Evolutionary conservation across 2,329 filamentous ascomycete species (phyloP), one percentile per base, ranked within the genome.

Genomic region (Berkeleyomyces rouxiae): DNA sequence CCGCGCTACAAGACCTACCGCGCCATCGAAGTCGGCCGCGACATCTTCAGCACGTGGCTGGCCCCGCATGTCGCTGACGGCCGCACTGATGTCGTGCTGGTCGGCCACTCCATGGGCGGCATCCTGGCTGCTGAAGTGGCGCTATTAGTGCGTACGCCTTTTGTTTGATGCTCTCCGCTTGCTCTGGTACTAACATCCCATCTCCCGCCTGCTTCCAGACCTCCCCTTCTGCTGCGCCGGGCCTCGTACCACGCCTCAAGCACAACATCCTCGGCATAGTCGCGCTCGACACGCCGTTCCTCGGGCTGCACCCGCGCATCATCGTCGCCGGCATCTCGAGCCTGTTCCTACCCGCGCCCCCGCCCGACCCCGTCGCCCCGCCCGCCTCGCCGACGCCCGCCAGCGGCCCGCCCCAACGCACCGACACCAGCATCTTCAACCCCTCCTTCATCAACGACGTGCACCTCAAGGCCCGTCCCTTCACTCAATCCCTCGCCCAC

Each of bases 31-130:
- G 79, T 88, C 68, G 90, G 89, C 2, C 79, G 86, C 64, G 86
- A 95, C 69, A 87, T 89, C 69, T 95, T 96, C 70, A 92, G 88
- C 69, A 76, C 74, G 67, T 96, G 91, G 89, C 76, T 95, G 39
- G 77, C 80, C 64, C 89, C 89, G 5, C 88, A 95, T 68, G 86
- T 92, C 71, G 82, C 82, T 37, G 74, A 79, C 3, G 80, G 51
- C 10, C 23, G 77, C 23, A 90, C 89, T 0, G 91, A 96, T 74
- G 79, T 95, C 2, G 78, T 96, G 23, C 77, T 96, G 2, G 76
- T 95, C 2, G 90, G 91, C 0, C 91, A 96, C 72, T 95, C 88
- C 49, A 92, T 96, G 83, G 91, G 91, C 13, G 91, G 91, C 1
- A 77, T 96, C 33, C 73, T 96, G 36, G 82, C 87, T 36, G 88